Conservation (phyloP, 306 rosid genomes). For the Pueraria montana region DNA sequence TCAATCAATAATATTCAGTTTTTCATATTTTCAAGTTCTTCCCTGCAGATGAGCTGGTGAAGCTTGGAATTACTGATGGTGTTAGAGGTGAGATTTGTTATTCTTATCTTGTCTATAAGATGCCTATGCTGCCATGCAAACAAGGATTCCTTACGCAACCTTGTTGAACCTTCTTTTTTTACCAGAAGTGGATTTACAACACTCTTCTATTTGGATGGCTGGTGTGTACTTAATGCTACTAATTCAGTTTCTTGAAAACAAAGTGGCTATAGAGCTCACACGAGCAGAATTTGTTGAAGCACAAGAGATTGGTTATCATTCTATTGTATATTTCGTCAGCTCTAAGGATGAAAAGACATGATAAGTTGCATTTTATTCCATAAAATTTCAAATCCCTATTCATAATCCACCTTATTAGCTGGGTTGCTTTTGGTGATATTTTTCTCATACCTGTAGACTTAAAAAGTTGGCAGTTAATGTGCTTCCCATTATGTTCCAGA, state of each 20-base stretch:
- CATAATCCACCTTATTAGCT: conserved; percentile 19
- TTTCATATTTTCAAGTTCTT: conserved; percentile 26
- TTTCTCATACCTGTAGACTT: conserved; percentile 18
- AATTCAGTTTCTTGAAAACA: conserved; percentile 97
- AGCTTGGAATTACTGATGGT: conserved; percentile 93
- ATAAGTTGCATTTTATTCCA: conserved; percentile 37
- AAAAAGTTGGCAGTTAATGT: conserved; percentile 37
- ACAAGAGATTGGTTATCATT: conserved; percentile 74
- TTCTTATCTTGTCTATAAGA: conserved; percentile 42
- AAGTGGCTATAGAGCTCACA: conserved; percentile 94
- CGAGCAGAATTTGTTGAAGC: conserved; percentile 94
- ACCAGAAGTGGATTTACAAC: conserved; percentile 94
- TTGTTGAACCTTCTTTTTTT: conserved; percentile 49
- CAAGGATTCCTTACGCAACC: conserved; percentile 42
- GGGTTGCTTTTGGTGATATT: conserved; percentile 41
- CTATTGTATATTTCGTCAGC: conserved; percentile 33
- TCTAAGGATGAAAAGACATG: conserved; percentile 18
- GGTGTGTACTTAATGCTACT: conserved; percentile 94
- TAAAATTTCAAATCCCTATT: conserved; percentile 28
- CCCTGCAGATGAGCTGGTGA: conserved; percentile 83
- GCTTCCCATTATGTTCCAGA: conserved; percentile 34
- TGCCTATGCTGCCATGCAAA: conserved; percentile 31
- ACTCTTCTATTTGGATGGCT: conserved; percentile 97
- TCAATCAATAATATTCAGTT: not conserved
- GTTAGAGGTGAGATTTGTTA: conserved; percentile 78